These are phyloP conservation scores for Akanthomyces muscarius DNA, from an alignment of 2,329 filamentous ascomycete species.

Conservation along the genomic window DNA sequence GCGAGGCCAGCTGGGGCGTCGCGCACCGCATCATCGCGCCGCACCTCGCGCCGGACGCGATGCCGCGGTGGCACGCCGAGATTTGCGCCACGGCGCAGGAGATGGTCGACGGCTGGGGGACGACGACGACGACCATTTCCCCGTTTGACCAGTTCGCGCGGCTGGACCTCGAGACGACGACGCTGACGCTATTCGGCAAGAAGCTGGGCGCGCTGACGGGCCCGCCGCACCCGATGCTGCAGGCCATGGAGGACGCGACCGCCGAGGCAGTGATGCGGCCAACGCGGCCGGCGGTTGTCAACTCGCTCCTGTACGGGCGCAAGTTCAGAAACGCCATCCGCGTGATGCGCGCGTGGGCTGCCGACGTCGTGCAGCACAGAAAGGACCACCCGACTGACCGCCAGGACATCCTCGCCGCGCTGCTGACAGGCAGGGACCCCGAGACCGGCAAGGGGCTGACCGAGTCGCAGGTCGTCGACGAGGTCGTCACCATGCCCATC, in stretches of 20 bases:
- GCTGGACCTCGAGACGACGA: constrained; percentile 49
- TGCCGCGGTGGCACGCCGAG: constrained; percentile 40
- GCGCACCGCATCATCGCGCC: constrained; percentile 51
- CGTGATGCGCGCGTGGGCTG: constrained; percentile 51
- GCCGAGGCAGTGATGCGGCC: constrained; percentile 54
- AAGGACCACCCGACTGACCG: constrained; percentile 49
- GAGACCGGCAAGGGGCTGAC: constrained; percentile 55
- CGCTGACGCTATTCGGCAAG: constrained; percentile 49
- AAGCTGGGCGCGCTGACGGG: constrained; percentile 45
- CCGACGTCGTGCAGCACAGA: constrained; percentile 54
- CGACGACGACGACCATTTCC: constrained; percentile 33
- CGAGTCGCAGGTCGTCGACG: constrained; percentile 60
- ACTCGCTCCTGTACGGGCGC: constrained; percentile 46
- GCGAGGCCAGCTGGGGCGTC: constrained; percentile 47
- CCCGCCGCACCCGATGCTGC: constrained; percentile 44
- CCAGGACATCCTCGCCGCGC: constrained; percentile 57
- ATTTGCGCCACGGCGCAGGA: constrained; percentile 48
- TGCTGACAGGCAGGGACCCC: constrained; percentile 57
- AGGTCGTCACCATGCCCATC: constrained; percentile 65
- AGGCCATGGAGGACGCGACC: constrained; percentile 52
- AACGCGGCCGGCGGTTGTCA: constrained; percentile 47
- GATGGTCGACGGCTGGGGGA: constrained; percentile 47
- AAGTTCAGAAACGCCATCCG: constrained; percentile 53
- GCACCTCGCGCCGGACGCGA: constrained; percentile 31
- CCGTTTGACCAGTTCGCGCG: constrained; percentile 49